These are phyloP conservation scores for Oropetium thomaeum DNA, from an alignment of 176 grass and related monocot species.

Conservation along the genomic window DNA sequence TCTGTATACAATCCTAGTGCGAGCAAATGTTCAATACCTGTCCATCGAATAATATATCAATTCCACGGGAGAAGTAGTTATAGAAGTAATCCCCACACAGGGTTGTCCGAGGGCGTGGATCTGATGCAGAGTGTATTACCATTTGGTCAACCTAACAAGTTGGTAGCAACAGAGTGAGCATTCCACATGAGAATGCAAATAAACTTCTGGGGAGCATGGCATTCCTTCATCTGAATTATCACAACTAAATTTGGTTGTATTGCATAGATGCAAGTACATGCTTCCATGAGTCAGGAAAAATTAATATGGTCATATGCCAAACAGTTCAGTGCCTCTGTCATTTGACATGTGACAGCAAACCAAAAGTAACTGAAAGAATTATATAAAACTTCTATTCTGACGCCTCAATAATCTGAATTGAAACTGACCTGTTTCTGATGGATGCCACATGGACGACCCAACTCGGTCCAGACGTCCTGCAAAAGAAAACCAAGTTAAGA, in stretches of 20 bases:
- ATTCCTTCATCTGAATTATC: slow-evolving; percentile 6
- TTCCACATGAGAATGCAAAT: slow-evolving; percentile 17
- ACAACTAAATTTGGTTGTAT: too few species aligned
- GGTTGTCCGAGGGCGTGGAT: slow-evolving; percentile 70
- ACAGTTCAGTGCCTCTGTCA: background rate
- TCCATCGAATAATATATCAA: slow-evolving; percentile 98
- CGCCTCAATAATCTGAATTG: slow-evolving; percentile 8
- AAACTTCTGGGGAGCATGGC: slow-evolving; percentile 7
- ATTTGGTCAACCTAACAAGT: slow-evolving; percentile 86
- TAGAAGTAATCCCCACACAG: slow-evolving; percentile 91
- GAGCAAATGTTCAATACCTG: slow-evolving; percentile 51
- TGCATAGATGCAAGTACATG: slow-evolving; percentile 2
- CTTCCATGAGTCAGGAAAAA: background rate
- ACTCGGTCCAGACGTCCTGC: slow-evolving; percentile 90
- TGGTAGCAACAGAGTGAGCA: slow-evolving; percentile 3
- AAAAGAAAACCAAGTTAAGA: slow-evolving; percentile 22
- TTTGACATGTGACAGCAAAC: background rate
- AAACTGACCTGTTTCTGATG: slow-evolving; percentile 89
- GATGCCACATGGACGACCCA: slow-evolving; percentile 87
- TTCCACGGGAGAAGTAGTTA: slow-evolving; percentile 89
- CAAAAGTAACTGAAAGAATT: background rate
- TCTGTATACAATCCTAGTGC: background rate
- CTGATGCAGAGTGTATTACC: slow-evolving; percentile 96
- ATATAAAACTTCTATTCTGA: slow-evolving; percentile 1
- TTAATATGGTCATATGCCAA: background rate